These are phyloP conservation scores for Ananas comosus DNA, from an alignment of 176 grass and related monocot species.

Conservation along the genomic window DNA sequence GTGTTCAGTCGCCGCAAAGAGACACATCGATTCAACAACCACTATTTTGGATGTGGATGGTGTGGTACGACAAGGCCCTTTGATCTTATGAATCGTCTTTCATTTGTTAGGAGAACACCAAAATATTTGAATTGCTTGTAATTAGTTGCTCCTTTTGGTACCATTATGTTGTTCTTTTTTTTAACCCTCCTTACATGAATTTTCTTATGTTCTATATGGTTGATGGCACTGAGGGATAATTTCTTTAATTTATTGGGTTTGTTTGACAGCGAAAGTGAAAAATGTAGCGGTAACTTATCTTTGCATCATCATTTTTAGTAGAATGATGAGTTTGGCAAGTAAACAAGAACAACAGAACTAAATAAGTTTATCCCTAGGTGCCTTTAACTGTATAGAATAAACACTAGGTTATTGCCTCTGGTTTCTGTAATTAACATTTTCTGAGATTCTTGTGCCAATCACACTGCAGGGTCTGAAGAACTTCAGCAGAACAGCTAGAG, in stretches of 20 bases:
- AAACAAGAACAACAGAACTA: too few species aligned
- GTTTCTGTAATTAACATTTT: not conserved
- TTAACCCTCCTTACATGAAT: too few species aligned
- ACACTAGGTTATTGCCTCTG: too few species aligned
- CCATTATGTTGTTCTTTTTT: too few species aligned
- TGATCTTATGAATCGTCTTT: not conserved
- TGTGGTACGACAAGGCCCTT: conserved; percentile 47
- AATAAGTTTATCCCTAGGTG: too few species aligned
- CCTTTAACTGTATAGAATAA: too few species aligned
- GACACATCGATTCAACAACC: conserved; percentile 69
- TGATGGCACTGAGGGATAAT: too few species aligned
- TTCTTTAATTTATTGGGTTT: not conserved
- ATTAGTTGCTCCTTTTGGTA: too few species aligned
- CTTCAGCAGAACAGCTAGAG: conserved; percentile 87
- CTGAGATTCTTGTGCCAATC: conserved; percentile 8
- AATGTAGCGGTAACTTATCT: not conserved
- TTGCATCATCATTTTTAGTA: too few species aligned
- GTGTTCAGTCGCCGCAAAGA: conserved; percentile 63
- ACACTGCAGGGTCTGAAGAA: conserved; percentile 69
- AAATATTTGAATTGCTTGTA: not conserved
- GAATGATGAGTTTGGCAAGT: too few species aligned
- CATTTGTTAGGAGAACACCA: not conserved
- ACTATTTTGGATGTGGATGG: conserved; percentile 83
- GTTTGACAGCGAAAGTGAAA: not conserved
- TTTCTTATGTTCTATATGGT: too few species aligned